phyloP scores from a whole-genome alignment of 2,329 filamentous ascomycete genomes.

The Aotearoamyces nothofagi region DNA sequence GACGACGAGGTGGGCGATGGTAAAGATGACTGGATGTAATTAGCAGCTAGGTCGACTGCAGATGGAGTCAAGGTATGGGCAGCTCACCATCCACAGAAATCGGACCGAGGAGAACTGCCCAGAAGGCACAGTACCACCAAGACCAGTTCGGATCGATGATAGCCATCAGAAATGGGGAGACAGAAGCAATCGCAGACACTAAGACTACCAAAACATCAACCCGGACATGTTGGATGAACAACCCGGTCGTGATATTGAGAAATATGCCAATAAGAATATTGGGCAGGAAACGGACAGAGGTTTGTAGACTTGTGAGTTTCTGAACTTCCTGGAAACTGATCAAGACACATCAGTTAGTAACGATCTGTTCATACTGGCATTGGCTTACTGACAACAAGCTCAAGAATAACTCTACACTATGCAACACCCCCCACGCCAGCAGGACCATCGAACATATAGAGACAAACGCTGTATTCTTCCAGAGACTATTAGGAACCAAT shows the following conservation, averaged over 20 bases:
- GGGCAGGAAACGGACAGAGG: conserved; percentile 26
- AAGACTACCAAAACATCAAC: conserved; percentile 26
- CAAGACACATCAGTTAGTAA: too few relatives aligned
- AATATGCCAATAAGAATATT: conserved; percentile 23
- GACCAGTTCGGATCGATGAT: conserved; percentile 26
- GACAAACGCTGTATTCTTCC: conserved; percentile 17
- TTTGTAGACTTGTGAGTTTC: conserved; percentile 7
- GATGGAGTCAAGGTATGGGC: too few relatives aligned
- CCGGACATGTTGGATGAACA: conserved; percentile 27
- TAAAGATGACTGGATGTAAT: too few relatives aligned
- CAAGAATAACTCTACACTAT: conserved; percentile 13
- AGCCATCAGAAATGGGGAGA: conserved; percentile 29
- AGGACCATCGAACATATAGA: conserved; percentile 19
- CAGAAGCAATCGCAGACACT: conserved; percentile 19
- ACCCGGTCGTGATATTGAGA: conserved; percentile 28
- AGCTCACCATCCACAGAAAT: too few relatives aligned
- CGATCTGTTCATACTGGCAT: too few relatives aligned
- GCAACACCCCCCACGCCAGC: conserved; percentile 15
- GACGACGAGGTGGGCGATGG: conserved; percentile 37
- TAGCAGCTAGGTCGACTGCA: too few relatives aligned
- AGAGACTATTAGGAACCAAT: conserved; percentile 21
- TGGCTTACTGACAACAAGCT: too few relatives aligned
- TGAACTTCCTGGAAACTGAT: conserved; percentile 10
- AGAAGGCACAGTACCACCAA: conserved; percentile 31
- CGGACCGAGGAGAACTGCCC: too few relatives aligned